phyloP scores from a whole-genome alignment of 352 stramenopile genomes.

The Phytopythium helicoides region DNA sequence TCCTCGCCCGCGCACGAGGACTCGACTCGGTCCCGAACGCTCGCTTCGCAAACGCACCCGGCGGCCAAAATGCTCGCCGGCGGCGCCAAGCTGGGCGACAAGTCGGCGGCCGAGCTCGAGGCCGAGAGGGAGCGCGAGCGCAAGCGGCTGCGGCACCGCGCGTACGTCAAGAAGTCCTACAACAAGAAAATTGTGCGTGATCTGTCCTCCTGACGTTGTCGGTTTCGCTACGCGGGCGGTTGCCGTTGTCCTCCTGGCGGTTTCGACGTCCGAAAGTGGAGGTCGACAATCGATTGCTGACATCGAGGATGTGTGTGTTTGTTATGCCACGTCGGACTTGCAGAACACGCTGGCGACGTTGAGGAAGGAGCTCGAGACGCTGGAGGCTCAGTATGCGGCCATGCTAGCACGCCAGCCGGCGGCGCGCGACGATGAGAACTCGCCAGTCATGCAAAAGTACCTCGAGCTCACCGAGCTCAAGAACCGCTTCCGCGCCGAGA shows the following conservation, averaged over 20 bases:
- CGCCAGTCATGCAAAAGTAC: conserved; percentile 40
- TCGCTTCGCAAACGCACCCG: conserved; percentile 1
- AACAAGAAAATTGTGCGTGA: conserved; percentile 66
- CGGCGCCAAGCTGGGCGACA: neutral
- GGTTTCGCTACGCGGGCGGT: too few species aligned
- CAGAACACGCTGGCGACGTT: conserved; percentile 54
- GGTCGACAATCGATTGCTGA: conserved; percentile 3
- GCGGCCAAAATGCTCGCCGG: neutral
- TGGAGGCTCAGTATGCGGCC: conserved; percentile 43
- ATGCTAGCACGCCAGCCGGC: conserved; percentile 20
- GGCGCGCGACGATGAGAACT: neutral
- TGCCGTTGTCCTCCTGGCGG: neutral
- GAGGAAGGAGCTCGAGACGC: conserved; percentile 32
- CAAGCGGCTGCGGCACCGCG: conserved; percentile 62
- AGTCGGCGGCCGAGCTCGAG: neutral
- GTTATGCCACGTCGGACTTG: neutral
- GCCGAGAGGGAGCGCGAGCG: conserved; percentile 18
- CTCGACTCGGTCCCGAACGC: too few species aligned
- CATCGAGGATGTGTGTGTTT: neutral
- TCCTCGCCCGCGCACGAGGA: too few species aligned
- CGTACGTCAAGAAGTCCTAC: conserved; percentile 73
- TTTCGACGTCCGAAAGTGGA: too few species aligned
- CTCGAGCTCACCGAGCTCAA: conserved; percentile 41
- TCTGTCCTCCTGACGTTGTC: neutral
- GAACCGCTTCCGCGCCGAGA: conserved; percentile 44